Percentiles rank a stretch among this genome's conserved stretches.
Evolutionary conservation across 2,329 filamentous ascomycete species (phyloP).

Genomic region (Talaromyces sp.): DNA sequence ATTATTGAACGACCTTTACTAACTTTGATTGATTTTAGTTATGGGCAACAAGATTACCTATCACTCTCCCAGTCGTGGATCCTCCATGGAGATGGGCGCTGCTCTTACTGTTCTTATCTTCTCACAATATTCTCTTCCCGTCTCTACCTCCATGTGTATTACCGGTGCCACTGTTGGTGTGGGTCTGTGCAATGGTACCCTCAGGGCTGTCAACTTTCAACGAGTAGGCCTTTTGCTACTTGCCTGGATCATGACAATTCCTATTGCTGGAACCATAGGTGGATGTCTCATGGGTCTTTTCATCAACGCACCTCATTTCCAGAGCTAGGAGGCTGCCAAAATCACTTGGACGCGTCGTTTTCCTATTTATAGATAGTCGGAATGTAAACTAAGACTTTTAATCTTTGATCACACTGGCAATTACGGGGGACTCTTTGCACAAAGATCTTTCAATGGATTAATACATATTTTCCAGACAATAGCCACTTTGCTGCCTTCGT

Average conservation of each 20-base stretch:
- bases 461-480: no score
- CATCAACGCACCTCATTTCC: conserved; percentile 63
- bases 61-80: conserved; percentile 62
- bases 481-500: no score
- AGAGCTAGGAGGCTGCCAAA: not conserved
- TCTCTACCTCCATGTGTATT: conserved; percentile 79
- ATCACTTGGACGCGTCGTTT: no score
- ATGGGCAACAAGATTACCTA: conserved; percentile 83
- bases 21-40: conserved; percentile 49
- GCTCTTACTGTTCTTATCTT: conserved; percentile 76
- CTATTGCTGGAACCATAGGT: conserved; percentile 61
- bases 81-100: conserved; percentile 78
- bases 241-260: conserved; percentile 69
- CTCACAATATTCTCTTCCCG: conserved; percentile 73
- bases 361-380: no score
- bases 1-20: conserved; percentile 7
- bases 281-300: conserved; percentile 57
- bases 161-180: conserved; percentile 78
- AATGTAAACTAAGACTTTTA: no score
- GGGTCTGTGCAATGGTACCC: conserved; percentile 72
- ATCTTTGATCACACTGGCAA: no score
- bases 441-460: no score
- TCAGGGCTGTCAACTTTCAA: conserved; percentile 75
- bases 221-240: conserved; percentile 68
- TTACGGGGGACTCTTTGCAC: no score